Conservation (phyloP, 164 flowering plant species). For the Vitis rotundifolia region DNA sequence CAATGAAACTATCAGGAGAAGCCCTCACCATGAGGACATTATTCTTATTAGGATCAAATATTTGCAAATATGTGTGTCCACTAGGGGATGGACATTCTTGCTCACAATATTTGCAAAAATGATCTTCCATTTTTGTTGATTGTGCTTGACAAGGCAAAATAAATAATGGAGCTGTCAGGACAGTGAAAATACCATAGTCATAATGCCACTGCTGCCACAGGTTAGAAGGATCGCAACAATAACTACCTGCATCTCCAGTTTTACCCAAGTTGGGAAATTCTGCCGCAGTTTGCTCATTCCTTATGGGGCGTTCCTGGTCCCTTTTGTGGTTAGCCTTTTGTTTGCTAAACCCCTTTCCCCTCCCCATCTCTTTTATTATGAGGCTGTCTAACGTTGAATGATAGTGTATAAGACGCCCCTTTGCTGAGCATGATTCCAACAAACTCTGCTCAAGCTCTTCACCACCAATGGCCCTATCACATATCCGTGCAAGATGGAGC, state of each 20-base stretch:
- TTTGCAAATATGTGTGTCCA: slow-evolving; percentile 67
- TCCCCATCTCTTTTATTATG: slow-evolving; percentile 33
- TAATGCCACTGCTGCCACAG: slow-evolving; percentile 99
- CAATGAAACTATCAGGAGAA: slow-evolving; percentile 62
- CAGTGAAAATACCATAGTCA: slow-evolving; percentile 91
- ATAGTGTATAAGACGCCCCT: slow-evolving; percentile 91
- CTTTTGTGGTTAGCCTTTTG: slow-evolving; percentile 1
- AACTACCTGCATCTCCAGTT: slow-evolving; percentile 14
- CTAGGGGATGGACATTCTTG: slow-evolving; percentile 43
- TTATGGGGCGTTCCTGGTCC: neutral
- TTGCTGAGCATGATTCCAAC: slow-evolving; percentile 68
- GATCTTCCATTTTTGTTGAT: slow-evolving; percentile 13
- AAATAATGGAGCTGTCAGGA: slow-evolving; percentile 79
- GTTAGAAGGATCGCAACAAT: slow-evolving; percentile 23
- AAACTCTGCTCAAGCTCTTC: slow-evolving; percentile 71
- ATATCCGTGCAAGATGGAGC: slow-evolving; percentile 62
- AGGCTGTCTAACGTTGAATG: slow-evolving; percentile 60
- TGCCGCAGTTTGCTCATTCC: neutral
- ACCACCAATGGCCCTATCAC: slow-evolving; percentile 75
- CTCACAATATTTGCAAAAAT: slow-evolving; percentile 9
- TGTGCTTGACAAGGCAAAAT: slow-evolving; percentile 20
- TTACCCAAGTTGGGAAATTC: slow-evolving; percentile 11
- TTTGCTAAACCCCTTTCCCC: slow-evolving; percentile 27
- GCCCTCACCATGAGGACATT: slow-evolving; percentile 49
- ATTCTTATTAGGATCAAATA: slow-evolving; percentile 58